Base-by-base conservation (phyloP, 2,329 filamentous ascomycete species). In the Hymenoscyphus infarciens region DNA sequence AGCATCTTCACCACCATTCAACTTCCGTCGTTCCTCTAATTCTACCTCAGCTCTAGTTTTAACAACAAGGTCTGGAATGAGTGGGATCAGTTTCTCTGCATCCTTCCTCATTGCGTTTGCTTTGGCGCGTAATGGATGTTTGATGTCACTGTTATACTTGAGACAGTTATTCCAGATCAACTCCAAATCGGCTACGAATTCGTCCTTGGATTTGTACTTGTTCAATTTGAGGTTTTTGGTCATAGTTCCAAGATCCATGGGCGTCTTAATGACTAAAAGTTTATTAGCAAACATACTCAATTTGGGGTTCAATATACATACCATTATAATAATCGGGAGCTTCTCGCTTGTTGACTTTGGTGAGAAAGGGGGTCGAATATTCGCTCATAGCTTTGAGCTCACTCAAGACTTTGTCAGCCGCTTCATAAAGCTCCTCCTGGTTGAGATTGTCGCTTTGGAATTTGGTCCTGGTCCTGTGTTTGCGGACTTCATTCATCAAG, bases 381-480 rank as follows among this genome's bases (percentile, higher is more conserved):
- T 99, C 95, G 1, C 92, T 97, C 79, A 96, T 93, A 39, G 95
- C 95, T 77, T 98, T 98, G 61, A 99, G 86, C 75, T 98, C 94
- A 73, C 93, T 96, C 72, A 99, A 82, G 59, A 99, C 95, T 79
- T 98, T 98, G 75, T 99, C 95, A 15, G 95, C 83, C 11, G 95
- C 92, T 78, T 99, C 95, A 74, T 99, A 99, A 5, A 99, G 82
- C 77, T 99, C 95, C 76, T 99, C 95, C 77, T 99, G 95, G 64
- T 95, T 94, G 65, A 99, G 89, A 69, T 96, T 95, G 70, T 99
- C 95, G 75, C 90, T 98, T 3, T 95, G 94, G 95, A 95, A 99
- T 78, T 99, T 99, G 77, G 94, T 98, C 71, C 95, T 84, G 71
- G 98, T 98, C 45, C 45, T 52, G 22, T 52, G 45, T 77, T 98